Base-by-base conservation (phyloP, 139 green algal genomes). In the Chlorella sp. region DNA sequence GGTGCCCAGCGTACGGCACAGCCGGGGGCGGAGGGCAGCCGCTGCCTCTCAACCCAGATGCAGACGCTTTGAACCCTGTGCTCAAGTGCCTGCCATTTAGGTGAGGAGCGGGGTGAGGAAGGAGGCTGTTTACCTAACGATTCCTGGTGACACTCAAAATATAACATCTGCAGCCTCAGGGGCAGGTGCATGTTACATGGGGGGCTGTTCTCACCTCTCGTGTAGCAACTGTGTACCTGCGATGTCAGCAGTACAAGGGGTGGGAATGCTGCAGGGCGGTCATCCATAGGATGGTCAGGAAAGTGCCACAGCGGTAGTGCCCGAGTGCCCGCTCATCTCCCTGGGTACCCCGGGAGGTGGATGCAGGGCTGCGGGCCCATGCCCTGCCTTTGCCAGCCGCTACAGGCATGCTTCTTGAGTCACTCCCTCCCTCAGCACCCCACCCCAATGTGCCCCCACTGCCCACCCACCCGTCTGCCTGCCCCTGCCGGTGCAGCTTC, bases 1-100 rank as follows among this genome's bases (percentile, higher is more conserved):
- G 84, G 84, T 15, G 28, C 39, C 37, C 28, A 16, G 53, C 12
- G 2, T 24, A 7, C n/a, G n/a, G 15, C 18, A 53, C 36, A 11
- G 83, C 53, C 39, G 84, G 34, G 1, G n/a, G 5, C 1, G 75
- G 75, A 34, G 75, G 34, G 34, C 34, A 86, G n/a, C 57, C 39
- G 28, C 39, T 69, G 68, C 84, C 84, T 28, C 68, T 68, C 14
- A 81, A 88, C 30, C 66, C 68, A 1, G 84, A 88, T n/a, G 84
- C 66, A 14, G 68, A 18, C 5, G 48, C 42, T 28, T 18, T 88
- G 84, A 40, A n/a, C 24, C 84, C 66, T 40, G 66, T 88, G 66
- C 60, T 66, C 39, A 80, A 40, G 30, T 75, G 68, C 40, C 84
- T 88, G 68, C 84, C 84, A 21, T 88, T 81, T 68, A 85, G 79